These are phyloP conservation scores for Rhodosporidiobolus odoratus DNA, from an alignment of 768 basidiomycete species.

Conservation along the genomic window DNA sequence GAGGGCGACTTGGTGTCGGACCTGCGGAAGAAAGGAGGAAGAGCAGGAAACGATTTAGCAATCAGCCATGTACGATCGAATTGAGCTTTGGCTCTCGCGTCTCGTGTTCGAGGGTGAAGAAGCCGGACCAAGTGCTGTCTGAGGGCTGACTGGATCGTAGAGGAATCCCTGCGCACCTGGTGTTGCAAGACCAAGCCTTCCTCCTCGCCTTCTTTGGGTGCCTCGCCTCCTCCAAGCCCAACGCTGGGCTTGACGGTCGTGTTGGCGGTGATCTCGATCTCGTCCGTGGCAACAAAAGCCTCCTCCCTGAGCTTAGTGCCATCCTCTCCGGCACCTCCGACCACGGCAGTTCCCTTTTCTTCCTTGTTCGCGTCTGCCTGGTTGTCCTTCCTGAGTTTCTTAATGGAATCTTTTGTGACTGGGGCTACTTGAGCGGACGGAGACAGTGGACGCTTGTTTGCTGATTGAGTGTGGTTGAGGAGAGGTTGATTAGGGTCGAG, in stretches of 20 bases:
- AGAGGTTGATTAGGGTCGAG: conserved; percentile 1
- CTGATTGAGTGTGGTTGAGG: neutral
- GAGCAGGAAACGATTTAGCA: neutral
- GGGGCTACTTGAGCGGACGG: neutral
- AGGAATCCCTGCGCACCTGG: conserved; percentile 40
- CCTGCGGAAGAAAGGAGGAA: conserved; percentile 51
- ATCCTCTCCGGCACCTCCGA: neutral
- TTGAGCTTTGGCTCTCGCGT: neutral
- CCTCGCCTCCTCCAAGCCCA: conserved; percentile 63
- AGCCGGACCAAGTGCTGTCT: no score
- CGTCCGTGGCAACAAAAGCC: conserved; percentile 66
- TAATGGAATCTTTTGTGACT: conserved; percentile 11
- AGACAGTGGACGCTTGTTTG: conserved; percentile 17
- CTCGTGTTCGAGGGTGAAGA: neutral
- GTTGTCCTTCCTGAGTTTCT: conserved; percentile 12
- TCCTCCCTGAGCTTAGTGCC: neutral
- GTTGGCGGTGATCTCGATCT: conserved; percentile 89
- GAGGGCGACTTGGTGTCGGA: conserved; percentile 92
- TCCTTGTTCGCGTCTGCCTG: neutral
- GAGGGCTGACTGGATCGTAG: neutral
- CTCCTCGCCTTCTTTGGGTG: conserved; percentile 39
- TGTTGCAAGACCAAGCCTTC: conserved; percentile 48
- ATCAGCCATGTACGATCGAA: neutral
- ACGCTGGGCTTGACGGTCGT: conserved; percentile 84
- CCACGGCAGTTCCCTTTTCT: neutral